phyloP scores from a whole-genome alignment of 805 yeast species.

The Peterozyma xylosa region DNA sequence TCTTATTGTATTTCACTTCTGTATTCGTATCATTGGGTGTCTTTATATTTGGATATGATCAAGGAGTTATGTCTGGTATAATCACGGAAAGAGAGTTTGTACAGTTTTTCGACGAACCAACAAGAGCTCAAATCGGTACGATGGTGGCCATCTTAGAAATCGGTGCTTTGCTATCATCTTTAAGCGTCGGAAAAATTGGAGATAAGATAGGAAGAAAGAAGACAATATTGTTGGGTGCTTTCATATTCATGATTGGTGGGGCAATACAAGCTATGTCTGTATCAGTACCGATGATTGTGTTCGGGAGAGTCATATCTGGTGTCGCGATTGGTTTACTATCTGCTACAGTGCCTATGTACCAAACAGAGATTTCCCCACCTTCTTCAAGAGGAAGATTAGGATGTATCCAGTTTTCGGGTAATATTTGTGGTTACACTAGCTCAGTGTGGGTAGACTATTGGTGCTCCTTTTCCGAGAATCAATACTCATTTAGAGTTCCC shows the following conservation, averaged over 20 bases:
- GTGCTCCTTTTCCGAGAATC: constrained; percentile 55
- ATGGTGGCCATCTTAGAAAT: constrained; percentile 85
- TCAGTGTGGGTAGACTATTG: constrained; percentile 86
- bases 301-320: constrained; percentile 75
- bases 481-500: constrained; percentile 74
- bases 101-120: constrained; percentile 64
- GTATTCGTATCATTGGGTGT: constrained; percentile 57
- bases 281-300: constrained; percentile 47
- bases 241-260: constrained; percentile 72
- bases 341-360: constrained; percentile 82
- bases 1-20: constrained; percentile 32
- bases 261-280: constrained; percentile 56
- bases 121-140: constrained; percentile 70
- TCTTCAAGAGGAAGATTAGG: constrained; percentile 81
- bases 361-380: constrained; percentile 82
- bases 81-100: constrained; percentile 68
- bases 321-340: constrained; percentile 82
- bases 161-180: constrained; percentile 76
- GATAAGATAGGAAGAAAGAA: constrained; percentile 73
- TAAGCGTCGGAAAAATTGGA: constrained; percentile 66
- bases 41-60: constrained; percentile 73
- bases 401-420: constrained; percentile 84
- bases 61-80: constrained; percentile 88
- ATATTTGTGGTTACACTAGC: constrained; percentile 70
- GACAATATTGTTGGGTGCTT: constrained; percentile 70